A percentile compares a stretch with the other conserved stretches of the same genome.
Evolutionary conservation across 805 yeast genomes (phyloP).

Genomic region (Dipodascus albidus): DNA sequence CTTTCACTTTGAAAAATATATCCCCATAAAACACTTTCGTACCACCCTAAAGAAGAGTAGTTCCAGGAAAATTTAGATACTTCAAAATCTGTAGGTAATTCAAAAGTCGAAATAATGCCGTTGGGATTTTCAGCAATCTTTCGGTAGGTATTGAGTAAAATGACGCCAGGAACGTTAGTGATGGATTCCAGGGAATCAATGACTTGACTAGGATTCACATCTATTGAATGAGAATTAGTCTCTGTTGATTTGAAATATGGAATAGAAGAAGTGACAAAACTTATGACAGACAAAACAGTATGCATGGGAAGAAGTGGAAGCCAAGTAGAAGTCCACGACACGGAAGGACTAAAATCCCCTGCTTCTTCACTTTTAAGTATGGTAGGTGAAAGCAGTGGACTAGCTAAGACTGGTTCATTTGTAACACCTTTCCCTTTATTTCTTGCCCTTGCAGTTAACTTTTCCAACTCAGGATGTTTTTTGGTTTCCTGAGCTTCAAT

Average conservation of each 20-base stretch:
- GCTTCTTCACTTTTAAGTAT: slow-evolving; percentile 14
- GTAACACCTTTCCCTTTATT: slow-evolving; percentile 11
- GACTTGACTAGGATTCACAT: slow-evolving; percentile 14
- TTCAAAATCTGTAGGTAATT: slow-evolving; percentile 24
- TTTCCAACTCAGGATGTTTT: not conserved
- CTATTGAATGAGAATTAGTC: not conserved
- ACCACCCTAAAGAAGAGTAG: slow-evolving; percentile 61
- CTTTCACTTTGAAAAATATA: slow-evolving; percentile 30
- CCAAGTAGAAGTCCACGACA: slow-evolving; percentile 46
- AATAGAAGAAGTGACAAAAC: slow-evolving; percentile 4
- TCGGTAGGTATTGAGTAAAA: slow-evolving; percentile 4
- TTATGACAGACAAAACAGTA: slow-evolving; percentile 14
- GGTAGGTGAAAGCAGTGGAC: not conserved
- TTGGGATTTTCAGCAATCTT: not conserved
- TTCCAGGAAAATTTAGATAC: slow-evolving; percentile 53
- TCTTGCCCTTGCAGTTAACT: not conserved
- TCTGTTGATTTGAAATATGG: slow-evolving; percentile 3
- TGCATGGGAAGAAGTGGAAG: slow-evolving; percentile 36
- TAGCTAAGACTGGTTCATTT: not conserved
- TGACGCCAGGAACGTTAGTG: slow-evolving; percentile 8
- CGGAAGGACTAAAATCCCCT: slow-evolving; percentile 35
- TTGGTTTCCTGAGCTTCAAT: not conserved
- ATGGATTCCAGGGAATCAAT: slow-evolving; percentile 14
- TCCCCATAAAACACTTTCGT: slow-evolving; percentile 54
- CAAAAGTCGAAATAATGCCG: not conserved